phyloP scores from a whole-genome alignment of 73 alveolate species.

The Symbiodinium pilosum region DNA sequence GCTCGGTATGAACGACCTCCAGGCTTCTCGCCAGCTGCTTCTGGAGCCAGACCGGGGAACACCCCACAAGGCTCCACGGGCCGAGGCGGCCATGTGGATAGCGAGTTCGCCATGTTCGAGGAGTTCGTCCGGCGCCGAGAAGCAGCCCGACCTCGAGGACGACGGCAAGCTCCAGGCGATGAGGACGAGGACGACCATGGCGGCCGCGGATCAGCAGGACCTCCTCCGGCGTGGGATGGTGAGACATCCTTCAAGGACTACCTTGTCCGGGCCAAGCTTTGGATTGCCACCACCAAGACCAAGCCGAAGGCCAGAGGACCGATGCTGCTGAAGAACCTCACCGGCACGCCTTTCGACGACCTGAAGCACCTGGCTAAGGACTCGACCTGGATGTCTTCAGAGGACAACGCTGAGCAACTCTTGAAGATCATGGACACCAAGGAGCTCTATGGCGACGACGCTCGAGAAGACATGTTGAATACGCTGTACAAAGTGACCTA shows the following conservation, averaged over 20 bases:
- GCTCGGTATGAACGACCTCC: not conserved
- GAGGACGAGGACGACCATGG: not conserved
- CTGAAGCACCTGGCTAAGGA: not conserved
- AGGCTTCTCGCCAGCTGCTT: no score
- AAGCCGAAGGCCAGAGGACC: not conserved
- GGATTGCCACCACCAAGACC: not conserved
- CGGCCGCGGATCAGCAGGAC: not conserved
- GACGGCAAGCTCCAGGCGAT: not conserved
- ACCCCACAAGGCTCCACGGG: no score
- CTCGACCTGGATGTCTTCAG: not conserved
- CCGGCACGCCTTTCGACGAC: not conserved
- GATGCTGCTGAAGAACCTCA: not conserved
- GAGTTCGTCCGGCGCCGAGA: no score
- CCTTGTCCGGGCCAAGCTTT: not conserved
- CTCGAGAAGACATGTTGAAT: not conserved
- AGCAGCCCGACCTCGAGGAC: no score
- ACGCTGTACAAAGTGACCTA: not conserved
- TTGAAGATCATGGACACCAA: not conserved
- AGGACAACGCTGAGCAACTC: not conserved
- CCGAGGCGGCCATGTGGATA: no score
- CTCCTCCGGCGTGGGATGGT: not conserved
- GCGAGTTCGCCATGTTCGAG: no score
- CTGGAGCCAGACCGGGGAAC: no score
- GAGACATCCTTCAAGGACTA: not conserved
- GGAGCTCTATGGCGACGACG: not conserved